Conservation (phyloP, 2,329 filamentous ascomycete genomes). For the Westerdykella sp. region DNA sequence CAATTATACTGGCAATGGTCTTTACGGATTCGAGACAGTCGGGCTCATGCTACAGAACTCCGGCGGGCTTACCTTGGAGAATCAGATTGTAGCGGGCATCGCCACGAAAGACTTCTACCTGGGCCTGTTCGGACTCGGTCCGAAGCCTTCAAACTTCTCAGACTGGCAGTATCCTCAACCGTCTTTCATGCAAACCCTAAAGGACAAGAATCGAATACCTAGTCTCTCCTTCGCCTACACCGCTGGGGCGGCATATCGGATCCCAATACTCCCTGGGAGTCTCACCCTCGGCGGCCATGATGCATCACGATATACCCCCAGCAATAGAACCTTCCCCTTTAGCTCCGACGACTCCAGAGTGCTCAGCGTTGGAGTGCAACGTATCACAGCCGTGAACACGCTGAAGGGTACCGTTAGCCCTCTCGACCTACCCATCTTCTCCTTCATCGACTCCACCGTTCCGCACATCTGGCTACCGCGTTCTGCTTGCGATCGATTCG, state of each 20-base stretch:
- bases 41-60: conserved; percentile 9
- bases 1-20: conserved; percentile 10
- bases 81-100: conserved; percentile 4
- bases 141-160: conserved; percentile 4
- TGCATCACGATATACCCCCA: conserved; percentile 12
- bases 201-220: conserved; percentile 7
- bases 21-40: conserved; percentile 14
- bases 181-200: conserved; percentile 4
- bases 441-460: conserved; percentile 26
- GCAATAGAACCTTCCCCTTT: conserved; percentile 11
- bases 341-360: conserved; percentile 2
- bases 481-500: conserved; percentile 25
- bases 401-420: conserved; percentile 11
- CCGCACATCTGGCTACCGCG: conserved; percentile 29
- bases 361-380: conserved; percentile 5
- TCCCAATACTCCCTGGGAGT: conserved; percentile 5
- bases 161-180: conserved; percentile 7
- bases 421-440: conserved; percentile 1
- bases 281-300: conserved; percentile 33
- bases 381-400: conserved; percentile 2
- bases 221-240: conserved; percentile 13
- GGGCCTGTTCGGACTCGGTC: conserved; percentile 6
- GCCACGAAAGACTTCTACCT: conserved; percentile 5
- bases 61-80: conserved; percentile 1
- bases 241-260: conserved; percentile 11